Conservation (phyloP, 2,329 filamentous ascomycete species). For the Stagonosporopsis rhizophila region DNA sequence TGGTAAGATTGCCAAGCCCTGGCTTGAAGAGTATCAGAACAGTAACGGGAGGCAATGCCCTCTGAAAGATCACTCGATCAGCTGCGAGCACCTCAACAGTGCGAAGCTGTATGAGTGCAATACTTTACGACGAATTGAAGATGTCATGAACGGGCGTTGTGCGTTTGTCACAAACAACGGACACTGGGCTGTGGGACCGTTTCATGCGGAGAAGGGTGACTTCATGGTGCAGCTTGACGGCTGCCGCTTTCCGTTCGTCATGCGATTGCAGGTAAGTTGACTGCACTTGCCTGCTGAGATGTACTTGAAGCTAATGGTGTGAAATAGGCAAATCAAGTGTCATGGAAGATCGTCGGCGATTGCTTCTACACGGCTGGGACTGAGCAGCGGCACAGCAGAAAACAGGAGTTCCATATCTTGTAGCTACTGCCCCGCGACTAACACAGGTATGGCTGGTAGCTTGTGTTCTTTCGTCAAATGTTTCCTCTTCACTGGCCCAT, state of each 20-base stretch:
- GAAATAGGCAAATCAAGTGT: neutral
- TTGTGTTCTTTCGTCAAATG: no score
- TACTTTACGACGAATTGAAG: neutral
- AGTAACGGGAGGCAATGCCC: neutral
- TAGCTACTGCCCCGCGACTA: no score
- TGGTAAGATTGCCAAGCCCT: neutral
- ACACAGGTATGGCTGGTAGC: no score
- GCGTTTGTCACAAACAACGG: neutral
- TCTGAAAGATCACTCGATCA: neutral
- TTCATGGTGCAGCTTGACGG: neutral
- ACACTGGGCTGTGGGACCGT: neutral
- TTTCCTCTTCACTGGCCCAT: no score
- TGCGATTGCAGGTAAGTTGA: neutral
- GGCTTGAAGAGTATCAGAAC: neutral
- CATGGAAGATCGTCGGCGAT: neutral
- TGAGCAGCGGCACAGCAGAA: no score
- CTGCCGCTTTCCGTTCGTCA: slow-evolving; percentile 1
- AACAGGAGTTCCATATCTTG: no score
- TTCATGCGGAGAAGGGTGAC: neutral
- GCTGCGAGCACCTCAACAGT: neutral
- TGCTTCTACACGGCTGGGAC: no score
- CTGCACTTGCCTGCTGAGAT: neutral
- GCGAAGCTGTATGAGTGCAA: neutral
- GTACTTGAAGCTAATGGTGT: neutral
- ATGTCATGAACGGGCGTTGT: neutral